phyloP scores from a whole-genome alignment of 495 filamentous ascomycete genomes.

The Penicillium turbatum region DNA sequence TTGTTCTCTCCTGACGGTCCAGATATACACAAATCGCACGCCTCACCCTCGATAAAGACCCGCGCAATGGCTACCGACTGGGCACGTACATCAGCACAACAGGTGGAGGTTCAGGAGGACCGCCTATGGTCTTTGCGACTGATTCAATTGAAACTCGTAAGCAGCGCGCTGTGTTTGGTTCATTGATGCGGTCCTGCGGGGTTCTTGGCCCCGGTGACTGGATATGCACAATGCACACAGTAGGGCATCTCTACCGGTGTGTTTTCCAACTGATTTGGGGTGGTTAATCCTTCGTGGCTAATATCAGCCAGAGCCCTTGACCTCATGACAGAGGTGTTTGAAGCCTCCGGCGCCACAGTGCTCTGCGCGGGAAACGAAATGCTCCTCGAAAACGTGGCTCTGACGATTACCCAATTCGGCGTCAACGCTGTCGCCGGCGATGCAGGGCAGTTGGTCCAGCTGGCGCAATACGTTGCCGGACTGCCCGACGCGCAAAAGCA shows the following conservation, averaged over 20 bases:
- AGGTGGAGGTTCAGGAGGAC: slow-evolving; percentile 26
- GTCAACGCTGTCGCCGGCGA: slow-evolving; percentile 13
- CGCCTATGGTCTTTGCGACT: slow-evolving; percentile 22
- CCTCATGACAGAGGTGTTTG: slow-evolving; percentile 17
- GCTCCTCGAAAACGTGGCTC: slow-evolving; percentile 12
- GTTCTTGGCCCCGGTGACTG: slow-evolving; percentile 24
- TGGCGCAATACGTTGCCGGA: too few relatives aligned
- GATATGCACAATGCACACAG: slow-evolving; percentile 25
- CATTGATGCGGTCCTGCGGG: slow-evolving; percentile 15
- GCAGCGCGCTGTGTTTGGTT: slow-evolving; percentile 20
- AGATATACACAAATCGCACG: slow-evolving; percentile 11
- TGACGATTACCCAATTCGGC: too few relatives aligned
- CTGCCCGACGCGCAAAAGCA: too few relatives aligned
- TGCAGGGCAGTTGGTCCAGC: slow-evolving; percentile 16
- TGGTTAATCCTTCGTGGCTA: background rate
- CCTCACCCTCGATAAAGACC: slow-evolving; percentile 17
- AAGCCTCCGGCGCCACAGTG: slow-evolving; percentile 21
- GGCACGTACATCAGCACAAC: slow-evolving; percentile 27
- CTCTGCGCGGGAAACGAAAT: slow-evolving; percentile 25
- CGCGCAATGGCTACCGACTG: slow-evolving; percentile 24
- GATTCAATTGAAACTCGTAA: slow-evolving; percentile 27
- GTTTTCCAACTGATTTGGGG: background rate
- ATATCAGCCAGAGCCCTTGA: slow-evolving; percentile 13
- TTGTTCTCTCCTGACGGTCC: too few relatives aligned
- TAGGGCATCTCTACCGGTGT: slow-evolving; percentile 6